Percentiles rank a stretch among this genome's conserved stretches.
phyloP scores from a whole-genome alignment of 306 rosid species.

The Sesbania bispinosa region DNA sequence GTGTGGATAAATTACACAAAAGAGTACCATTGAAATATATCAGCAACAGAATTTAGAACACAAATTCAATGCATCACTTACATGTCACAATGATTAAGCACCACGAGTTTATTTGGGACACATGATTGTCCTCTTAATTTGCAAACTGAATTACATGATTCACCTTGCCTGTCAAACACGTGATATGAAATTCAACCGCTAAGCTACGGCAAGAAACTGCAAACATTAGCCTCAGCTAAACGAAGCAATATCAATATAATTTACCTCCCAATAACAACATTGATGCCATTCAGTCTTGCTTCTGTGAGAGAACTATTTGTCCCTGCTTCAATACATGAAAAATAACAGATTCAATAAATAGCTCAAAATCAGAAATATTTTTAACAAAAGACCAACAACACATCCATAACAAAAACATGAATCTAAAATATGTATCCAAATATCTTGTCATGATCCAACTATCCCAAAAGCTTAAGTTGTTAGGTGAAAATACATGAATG shows the following conservation, averaged over 20 bases:
- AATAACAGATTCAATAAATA: constrained; percentile 3
- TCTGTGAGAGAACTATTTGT: constrained; percentile 48
- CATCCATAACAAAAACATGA: constrained; percentile 9
- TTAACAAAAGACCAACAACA: background rate
- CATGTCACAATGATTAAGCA: constrained; percentile 87
- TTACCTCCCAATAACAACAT: constrained; percentile 88
- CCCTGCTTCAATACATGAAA: constrained; percentile 41
- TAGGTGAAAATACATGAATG: no score
- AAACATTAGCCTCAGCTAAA: background rate
- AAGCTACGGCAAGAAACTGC: constrained; percentile 29
- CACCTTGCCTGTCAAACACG: constrained; percentile 71
- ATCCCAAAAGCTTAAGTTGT: no score
- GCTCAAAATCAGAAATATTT: constrained; percentile 15
- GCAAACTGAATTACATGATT: constrained; percentile 87
- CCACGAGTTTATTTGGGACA: constrained; percentile 75
- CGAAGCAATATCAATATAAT: constrained; percentile 11
- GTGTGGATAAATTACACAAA: constrained; percentile 11
- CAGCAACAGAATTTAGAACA: constrained; percentile 1
- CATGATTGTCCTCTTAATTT: constrained; percentile 81
- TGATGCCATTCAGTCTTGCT: constrained; percentile 72
- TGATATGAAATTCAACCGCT: constrained; percentile 30
- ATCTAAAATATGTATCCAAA: background rate
- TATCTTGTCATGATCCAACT: no score
- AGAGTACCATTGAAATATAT: constrained; percentile 12
- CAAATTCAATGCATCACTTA: constrained; percentile 43